These are phyloP conservation scores for Hypholoma sublateritium DNA, from an alignment of 768 basidiomycete species.

Conservation along the genomic window DNA sequence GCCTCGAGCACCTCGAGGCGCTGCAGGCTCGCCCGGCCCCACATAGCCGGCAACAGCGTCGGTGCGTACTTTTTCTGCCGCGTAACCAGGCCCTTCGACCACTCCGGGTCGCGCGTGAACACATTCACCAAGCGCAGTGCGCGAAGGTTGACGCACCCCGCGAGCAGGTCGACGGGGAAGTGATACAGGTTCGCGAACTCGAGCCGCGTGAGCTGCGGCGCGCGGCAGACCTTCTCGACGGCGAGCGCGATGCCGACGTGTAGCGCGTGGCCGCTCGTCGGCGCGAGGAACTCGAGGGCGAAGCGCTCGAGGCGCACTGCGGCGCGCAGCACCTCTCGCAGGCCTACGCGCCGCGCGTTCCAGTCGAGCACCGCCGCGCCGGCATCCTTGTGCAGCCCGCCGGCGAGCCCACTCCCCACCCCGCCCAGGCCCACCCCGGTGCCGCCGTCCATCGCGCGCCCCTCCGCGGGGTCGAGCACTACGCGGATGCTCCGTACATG, in stretches of 20 bases:
- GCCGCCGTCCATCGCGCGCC: neutral
- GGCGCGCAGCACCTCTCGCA: conserved; percentile 9
- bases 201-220: neutral
- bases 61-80: conserved; percentile 1
- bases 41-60: conserved; percentile 5
- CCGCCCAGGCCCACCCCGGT: neutral
- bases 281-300: conserved; percentile 3
- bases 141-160: conserved; percentile 1
- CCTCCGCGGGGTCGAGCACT: conserved; percentile 4
- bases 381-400: conserved; percentile 2
- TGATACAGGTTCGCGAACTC: conserved; percentile 6
- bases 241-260: conserved; percentile 8
- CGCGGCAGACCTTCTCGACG: conserved; percentile 2
- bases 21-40: conserved; percentile 1
- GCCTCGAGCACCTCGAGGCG: neutral
- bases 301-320: conserved; percentile 3
- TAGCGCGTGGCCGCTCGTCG: conserved; percentile 2
- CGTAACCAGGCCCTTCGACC: neutral
- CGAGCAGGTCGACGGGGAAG: conserved; percentile 11
- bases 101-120: conserved; percentile 1
- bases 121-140: conserved; percentile 5
- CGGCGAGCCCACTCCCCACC: no score
- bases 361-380: conserved; percentile 6
- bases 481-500: conserved; percentile 7
- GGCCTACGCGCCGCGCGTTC: conserved; percentile 7